These are phyloP conservation scores for Raffaelea albimanens DNA, from an alignment of 2,329 filamentous ascomycete genomes.

Conservation along the genomic window DNA sequence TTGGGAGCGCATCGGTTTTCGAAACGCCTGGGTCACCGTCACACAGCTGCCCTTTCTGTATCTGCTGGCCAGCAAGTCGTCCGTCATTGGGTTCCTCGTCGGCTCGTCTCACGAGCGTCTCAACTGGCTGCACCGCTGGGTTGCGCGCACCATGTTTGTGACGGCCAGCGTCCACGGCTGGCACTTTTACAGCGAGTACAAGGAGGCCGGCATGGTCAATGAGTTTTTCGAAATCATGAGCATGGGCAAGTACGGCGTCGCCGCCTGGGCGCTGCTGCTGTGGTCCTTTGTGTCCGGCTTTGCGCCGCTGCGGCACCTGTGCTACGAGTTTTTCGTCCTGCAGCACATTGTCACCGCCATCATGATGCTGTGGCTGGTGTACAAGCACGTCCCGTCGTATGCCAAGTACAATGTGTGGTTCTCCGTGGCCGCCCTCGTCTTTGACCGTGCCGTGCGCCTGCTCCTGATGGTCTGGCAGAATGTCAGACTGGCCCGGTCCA, in stretches of 20 bases:
- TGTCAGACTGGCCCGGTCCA: conserved; percentile 29
- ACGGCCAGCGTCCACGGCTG: conserved; percentile 61
- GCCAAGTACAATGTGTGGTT: conserved; percentile 58
- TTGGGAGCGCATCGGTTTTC: conserved; percentile 57
- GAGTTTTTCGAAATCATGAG: conserved; percentile 51
- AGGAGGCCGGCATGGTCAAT: conserved; percentile 46
- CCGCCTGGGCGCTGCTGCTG: conserved; percentile 54
- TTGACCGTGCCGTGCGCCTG: conserved; percentile 49
- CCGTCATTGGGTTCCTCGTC: conserved; percentile 47
- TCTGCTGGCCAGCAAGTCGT: conserved; percentile 51
- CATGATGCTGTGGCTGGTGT: conserved; percentile 53
- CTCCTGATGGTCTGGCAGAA: conserved; percentile 43
- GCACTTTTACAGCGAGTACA: conserved; percentile 59
- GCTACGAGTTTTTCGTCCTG: conserved; percentile 60
- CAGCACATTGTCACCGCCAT: conserved; percentile 57
- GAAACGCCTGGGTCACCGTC: conserved; percentile 57
- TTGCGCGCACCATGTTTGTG: conserved; percentile 58
- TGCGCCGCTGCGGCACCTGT: conserved; percentile 53
- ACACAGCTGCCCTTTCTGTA: conserved; percentile 57
- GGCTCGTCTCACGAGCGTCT: conserved; percentile 59
- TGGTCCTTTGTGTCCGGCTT: conserved; percentile 58
- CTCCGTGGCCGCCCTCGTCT: conserved; percentile 49
- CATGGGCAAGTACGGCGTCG: conserved; percentile 57
- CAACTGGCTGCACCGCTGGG: conserved; percentile 68
- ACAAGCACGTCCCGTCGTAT: conserved; percentile 51